Conservation (phyloP, 345 rosid species). For the Eucalyptus erythrocorys region DNA sequence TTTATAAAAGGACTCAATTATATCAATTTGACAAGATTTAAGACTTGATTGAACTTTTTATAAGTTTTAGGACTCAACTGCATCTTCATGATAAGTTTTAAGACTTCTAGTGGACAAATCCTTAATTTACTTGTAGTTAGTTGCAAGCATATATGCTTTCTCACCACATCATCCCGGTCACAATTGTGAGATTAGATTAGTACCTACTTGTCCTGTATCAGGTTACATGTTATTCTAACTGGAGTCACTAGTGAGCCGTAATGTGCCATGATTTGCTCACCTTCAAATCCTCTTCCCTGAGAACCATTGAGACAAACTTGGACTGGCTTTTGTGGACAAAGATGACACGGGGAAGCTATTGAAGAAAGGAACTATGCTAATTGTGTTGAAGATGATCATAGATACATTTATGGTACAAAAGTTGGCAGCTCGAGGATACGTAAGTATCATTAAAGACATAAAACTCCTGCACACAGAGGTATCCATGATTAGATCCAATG, state of each 20-base stretch:
- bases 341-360: background rate
- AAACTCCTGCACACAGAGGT: background rate
- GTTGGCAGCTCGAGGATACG: background rate
- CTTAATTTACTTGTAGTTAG: background rate
- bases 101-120: too few relatives aligned
- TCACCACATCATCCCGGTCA: background rate
- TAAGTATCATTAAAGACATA: background rate
- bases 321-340: background rate
- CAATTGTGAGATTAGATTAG: background rate
- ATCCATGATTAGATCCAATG: background rate
- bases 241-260: background rate
- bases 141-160: background rate
- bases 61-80: too few relatives aligned
- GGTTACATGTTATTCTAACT: background rate
- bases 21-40: too few relatives aligned
- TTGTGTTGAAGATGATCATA: background rate
- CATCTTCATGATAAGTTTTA: too few relatives aligned
- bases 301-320: background rate
- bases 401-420: background rate
- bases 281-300: background rate
- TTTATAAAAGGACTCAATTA: rapidly evolving
- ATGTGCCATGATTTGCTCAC: background rate
- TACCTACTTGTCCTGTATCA: background rate
- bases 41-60: too few relatives aligned
- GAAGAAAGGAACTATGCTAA: background rate